A percentile compares a stretch with the other conserved stretches of the same genome.
Conservation (phyloP, 1,139 yeast species). For the Geotrichum carabidarum region DNA sequence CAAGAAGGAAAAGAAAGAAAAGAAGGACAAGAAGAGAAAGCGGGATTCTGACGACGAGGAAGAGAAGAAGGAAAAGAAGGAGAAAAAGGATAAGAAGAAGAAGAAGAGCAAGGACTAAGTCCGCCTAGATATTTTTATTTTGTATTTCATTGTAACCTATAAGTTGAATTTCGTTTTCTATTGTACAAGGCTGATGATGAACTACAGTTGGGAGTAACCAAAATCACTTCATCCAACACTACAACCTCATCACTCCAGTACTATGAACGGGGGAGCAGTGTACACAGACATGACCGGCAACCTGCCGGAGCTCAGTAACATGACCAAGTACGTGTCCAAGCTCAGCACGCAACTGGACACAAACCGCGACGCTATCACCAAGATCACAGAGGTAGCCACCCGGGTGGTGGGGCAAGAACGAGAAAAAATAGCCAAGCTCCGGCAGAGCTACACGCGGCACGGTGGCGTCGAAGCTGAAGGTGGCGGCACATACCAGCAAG, state of each 20-base stretch:
- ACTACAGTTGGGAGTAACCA: background rate
- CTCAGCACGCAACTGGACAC: slow-evolving; percentile 6
- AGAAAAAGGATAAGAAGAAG: slow-evolving; percentile 1
- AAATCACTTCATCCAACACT: background rate
- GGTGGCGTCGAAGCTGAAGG: background rate
- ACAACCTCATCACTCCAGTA: background rate
- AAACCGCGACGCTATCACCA: slow-evolving; percentile 11
- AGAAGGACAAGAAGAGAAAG: slow-evolving; percentile 18
- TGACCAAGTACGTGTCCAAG: slow-evolving; percentile 13
- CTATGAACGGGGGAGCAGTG: slow-evolving; percentile 15
- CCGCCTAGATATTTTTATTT: background rate
- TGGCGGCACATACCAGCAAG: background rate
- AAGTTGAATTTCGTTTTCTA: background rate
- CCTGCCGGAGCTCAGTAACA: slow-evolving; percentile 12
- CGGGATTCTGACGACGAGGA: slow-evolving; percentile 4
- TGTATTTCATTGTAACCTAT: background rate
- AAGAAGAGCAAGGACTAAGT: slow-evolving; percentile 7
- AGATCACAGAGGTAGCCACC: slow-evolving; percentile 12
- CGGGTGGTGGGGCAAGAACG: slow-evolving; percentile 9
- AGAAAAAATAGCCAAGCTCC: background rate
- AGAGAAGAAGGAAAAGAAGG: slow-evolving; percentile 12
- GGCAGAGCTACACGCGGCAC: slow-evolving; percentile 2
- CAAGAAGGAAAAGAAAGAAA: slow-evolving; percentile 7
- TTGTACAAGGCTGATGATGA: background rate
- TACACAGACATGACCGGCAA: slow-evolving; percentile 17